Conservation (phyloP, 768 basidiomycete genomes). For the Leccinum ochraceum region DNA sequence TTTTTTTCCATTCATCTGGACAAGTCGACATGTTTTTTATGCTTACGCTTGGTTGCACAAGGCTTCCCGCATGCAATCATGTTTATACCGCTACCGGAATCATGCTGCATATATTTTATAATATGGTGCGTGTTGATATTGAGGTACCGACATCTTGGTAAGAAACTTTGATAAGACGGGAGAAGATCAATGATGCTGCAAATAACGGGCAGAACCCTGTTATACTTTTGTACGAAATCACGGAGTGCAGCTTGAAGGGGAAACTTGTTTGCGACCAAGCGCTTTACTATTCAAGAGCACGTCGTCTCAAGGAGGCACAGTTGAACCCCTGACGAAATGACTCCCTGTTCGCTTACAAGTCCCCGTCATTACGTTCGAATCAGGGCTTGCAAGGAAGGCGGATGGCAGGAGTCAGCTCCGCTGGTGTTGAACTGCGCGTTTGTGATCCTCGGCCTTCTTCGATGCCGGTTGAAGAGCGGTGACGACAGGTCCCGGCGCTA, state of each 20-base stretch:
- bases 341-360: constrained; percentile 36
- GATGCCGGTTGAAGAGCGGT: constrained; percentile 59
- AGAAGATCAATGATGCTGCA: constrained; percentile 4
- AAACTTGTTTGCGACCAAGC: background rate
- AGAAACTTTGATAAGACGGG: constrained; percentile 9
- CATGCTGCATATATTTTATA: constrained; percentile 1
- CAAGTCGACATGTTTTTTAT: background rate
- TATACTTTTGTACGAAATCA: constrained; percentile 5
- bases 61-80: background rate
- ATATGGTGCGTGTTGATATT: background rate
- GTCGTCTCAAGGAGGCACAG: constrained; percentile 5
- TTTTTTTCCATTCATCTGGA: constrained; percentile 1
- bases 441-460: constrained; percentile 48
- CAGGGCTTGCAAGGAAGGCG: constrained; percentile 52
- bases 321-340: background rate
- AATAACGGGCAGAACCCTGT: background rate
- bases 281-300: constrained; percentile 14
- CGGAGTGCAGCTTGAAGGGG: background rate
- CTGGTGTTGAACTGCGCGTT: constrained; percentile 52
- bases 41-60: background rate
- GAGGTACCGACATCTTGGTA: constrained; percentile 6
- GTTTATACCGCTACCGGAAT: constrained; percentile 2
- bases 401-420: constrained; percentile 54
- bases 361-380: constrained; percentile 42
- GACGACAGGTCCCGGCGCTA: constrained; percentile 55